phyloP scores from a whole-genome alignment of 768 basidiomycete genomes.

The Trametes meyenii region DNA sequence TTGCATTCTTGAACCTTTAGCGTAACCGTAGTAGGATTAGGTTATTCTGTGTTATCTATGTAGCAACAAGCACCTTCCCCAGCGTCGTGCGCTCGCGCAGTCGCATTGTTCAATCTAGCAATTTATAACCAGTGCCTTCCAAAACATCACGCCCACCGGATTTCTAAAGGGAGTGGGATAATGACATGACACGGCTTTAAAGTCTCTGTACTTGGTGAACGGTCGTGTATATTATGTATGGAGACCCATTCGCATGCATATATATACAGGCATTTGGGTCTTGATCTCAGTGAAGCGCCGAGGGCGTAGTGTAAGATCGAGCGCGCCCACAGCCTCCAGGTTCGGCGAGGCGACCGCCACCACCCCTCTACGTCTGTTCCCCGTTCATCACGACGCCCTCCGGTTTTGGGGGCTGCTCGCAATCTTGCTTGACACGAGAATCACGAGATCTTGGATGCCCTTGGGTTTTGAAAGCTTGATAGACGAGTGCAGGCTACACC shows the following conservation, averaged over 20 bases:
- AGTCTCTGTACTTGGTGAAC: no score
- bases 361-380: not conserved
- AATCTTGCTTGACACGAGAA: not conserved
- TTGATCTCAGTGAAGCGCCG: not conserved
- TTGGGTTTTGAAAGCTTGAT: no score
- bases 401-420: not conserved
- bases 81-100: not conserved
- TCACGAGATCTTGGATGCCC: not conserved
- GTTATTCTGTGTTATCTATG: conserved; percentile 25
- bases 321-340: conserved; percentile 12
- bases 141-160: not conserved
- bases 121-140: not conserved
- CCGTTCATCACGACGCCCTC: not conserved
- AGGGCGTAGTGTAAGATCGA: conserved; percentile 3
- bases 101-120: not conserved
- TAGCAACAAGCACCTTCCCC: conserved; percentile 16
- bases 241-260: no score
- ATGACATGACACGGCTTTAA: no score
- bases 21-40: conserved; percentile 16
- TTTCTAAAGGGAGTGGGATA: no score
- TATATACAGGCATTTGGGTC: no score
- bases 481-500: no score
- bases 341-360: conserved; percentile 10
- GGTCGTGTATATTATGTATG: no score
- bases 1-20: conserved; percentile 3